Conservation (phyloP, 1,284 basidiomycete species). For the Afroboletus lepidellus region DNA sequence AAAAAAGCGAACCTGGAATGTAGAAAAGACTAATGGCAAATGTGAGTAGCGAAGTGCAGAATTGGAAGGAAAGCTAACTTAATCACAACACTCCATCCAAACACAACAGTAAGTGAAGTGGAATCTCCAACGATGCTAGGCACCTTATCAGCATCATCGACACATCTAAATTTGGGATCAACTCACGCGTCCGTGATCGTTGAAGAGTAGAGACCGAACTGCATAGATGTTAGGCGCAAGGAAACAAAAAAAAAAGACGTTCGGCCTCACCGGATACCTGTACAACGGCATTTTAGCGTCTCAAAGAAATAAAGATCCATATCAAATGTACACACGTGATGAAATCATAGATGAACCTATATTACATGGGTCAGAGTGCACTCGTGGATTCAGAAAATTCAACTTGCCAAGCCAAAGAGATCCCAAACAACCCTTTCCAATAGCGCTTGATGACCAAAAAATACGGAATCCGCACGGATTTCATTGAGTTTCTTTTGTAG, state of each 20-base stretch:
- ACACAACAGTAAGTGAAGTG: conserved; percentile 53
- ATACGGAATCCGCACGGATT: conserved; percentile 72
- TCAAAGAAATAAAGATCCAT: background rate
- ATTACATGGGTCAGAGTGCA: background rate
- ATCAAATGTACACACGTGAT: conserved; percentile 53
- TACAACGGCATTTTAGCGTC: conserved; percentile 4
- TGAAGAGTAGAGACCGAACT: conserved; percentile 85
- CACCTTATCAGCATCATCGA: background rate
- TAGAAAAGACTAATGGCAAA: conserved; percentile 62
- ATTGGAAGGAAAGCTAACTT: conserved; percentile 47
- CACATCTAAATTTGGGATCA: background rate
- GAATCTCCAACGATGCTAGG: conserved; percentile 59
- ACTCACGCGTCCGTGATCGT: conserved; percentile 68
- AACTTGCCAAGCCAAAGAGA: conserved; percentile 70
- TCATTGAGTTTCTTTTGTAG: conserved; percentile 77
- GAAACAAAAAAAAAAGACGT: background rate
- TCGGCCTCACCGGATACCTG: conserved; percentile 56
- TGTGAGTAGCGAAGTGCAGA: background rate
- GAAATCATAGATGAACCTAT: conserved; percentile 83
- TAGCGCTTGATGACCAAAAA: conserved; percentile 79
- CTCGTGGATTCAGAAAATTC: background rate
- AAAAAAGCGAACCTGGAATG: conserved; percentile 46
- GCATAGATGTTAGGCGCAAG: conserved; percentile 5
- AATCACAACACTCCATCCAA: conserved; percentile 78
- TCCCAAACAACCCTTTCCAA: conserved; percentile 65